Evolutionary conservation across 108 stramenopile species (phyloP).

Genomic region (Skeletonema tropicum): DNA sequence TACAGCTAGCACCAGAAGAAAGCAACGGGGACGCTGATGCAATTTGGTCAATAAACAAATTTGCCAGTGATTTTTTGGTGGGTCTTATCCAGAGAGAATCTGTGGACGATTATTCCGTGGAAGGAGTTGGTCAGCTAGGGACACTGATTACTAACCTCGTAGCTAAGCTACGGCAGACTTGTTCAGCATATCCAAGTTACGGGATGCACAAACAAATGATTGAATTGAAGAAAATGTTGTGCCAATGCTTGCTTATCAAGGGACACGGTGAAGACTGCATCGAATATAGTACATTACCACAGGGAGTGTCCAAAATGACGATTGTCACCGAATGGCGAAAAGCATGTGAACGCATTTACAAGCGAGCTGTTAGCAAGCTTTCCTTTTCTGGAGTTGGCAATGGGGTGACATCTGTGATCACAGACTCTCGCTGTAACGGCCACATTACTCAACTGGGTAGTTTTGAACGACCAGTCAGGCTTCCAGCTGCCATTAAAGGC

Average conservation of each 20-base stretch:
- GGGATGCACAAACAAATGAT: conserved; percentile 8
- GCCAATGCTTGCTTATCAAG: conserved; percentile 52
- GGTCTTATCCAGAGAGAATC: conserved; percentile 23
- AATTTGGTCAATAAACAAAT: conserved; percentile 39
- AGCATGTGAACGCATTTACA: conserved; percentile 80
- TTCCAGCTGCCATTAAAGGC: conserved; percentile 87
- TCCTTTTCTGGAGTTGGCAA: conserved; percentile 56
- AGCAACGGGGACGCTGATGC: conserved; percentile 18
- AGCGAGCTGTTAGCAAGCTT: conserved; percentile 50
- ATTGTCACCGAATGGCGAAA: conserved; percentile 72
- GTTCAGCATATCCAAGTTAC: conserved; percentile 1
- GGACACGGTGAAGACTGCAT: conserved; percentile 67
- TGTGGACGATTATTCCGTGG: conserved; percentile 6
- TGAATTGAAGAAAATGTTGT: conserved; percentile 30
- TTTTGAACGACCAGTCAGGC: conserved; percentile 81
- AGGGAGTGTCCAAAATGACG: conserved; percentile 14
- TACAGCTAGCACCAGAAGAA: not conserved
- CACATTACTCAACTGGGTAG: conserved; percentile 78
- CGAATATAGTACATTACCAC: conserved; percentile 16
- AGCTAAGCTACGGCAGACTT: conserved; percentile 28
- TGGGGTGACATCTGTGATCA: conserved; percentile 64
- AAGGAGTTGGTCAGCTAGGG: conserved; percentile 18
- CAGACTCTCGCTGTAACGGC: conserved; percentile 79
- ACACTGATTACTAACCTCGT: conserved; percentile 32
- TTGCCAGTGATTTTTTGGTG: conserved; percentile 38